Base-by-base conservation (phyloP, 768 basidiomycete genomes). In the Phanerochaete carnosa region DNA sequence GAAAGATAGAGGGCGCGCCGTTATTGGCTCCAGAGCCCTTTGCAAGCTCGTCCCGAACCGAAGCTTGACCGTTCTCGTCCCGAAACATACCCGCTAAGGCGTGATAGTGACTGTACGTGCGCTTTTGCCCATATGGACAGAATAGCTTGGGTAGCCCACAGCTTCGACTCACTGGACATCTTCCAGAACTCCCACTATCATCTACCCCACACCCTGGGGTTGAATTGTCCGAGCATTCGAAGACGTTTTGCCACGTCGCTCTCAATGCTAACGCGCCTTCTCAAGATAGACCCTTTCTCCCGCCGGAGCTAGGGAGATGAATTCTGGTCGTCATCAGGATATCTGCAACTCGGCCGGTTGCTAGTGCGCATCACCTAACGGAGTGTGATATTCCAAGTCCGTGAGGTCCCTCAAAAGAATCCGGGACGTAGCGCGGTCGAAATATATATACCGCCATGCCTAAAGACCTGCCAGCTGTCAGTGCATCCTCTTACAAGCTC, bases 161-260 rank as follows among this genome's bases (percentile, higher is more conserved):
- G 13, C n/a, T 53, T 50, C 29, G 47, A 23, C 61, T 52, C 39
- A 32, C 29, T 22, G 22, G n/a, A 22, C 43, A 26, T 25, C 32
- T 45, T 55, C 52, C 25, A 49, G 60, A 57, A 45, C 23, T n/a
- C 11, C 5, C 54, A 22, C 54, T 39, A 43, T 55, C 35, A 62
- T 57, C 57, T 61, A 45, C 65, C 65, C 69, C 69, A 47, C 69
- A 55, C 25, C 37, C 61, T 54, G 66, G 62, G 55, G 67, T 68
- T 67, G 69, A 60, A 58, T 59, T 37, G 57, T 62, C 69, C 69
- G 69, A 70, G 57, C 66, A 70, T 70, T 66, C 62, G 64, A 60
- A 68, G 65, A 66, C 59, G 57, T 62, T 70, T 67, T 60, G 66
- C 69, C 69, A 46, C 28, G 19, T 59, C 55, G 57, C 45, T 56